Evolutionary conservation across 257 asterid genomes (phyloP).

Genomic region (Craterostigma plantagineum): DNA sequence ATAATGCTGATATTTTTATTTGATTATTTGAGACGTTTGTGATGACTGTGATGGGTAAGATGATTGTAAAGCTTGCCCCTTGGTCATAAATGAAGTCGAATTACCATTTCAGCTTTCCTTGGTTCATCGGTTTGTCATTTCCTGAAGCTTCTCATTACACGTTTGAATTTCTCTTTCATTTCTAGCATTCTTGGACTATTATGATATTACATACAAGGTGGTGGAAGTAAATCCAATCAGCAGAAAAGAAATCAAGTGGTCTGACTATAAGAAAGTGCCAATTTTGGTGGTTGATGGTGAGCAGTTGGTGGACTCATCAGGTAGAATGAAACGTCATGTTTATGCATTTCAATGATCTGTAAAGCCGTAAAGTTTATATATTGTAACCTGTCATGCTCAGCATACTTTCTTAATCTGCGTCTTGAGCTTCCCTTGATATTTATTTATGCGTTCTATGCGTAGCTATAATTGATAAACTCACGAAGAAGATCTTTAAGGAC

Average conservation of each 20-base stretch:
- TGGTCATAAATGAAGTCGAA: too few species aligned
- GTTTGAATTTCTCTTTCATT: constrained; percentile 5
- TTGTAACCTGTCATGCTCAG: too few species aligned
- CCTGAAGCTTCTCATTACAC: too few species aligned
- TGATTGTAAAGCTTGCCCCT: too few species aligned
- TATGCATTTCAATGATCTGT: not conserved
- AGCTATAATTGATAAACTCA: constrained; percentile 60
- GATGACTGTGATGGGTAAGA: not conserved
- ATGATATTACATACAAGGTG: constrained; percentile 62
- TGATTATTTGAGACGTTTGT: not conserved
- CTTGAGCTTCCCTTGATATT: not conserved
- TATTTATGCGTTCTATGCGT: constrained; percentile 11
- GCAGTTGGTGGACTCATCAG: constrained; percentile 87
- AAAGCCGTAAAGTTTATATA: not conserved
- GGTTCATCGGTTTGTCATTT: too few species aligned
- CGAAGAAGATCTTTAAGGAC: constrained; percentile 21
- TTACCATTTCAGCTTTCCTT: too few species aligned
- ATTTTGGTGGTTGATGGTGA: constrained; percentile 78
- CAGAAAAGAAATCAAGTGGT: constrained; percentile 86
- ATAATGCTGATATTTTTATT: not conserved
- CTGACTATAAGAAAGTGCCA: constrained; percentile 91
- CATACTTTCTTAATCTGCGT: too few species aligned
- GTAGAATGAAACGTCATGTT: constrained; percentile 18
- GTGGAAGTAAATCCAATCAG: constrained; percentile 91
- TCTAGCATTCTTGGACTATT: constrained; percentile 78